Conservation (phyloP, 345 rosid species). For the Eutrema yunnanense region DNA sequence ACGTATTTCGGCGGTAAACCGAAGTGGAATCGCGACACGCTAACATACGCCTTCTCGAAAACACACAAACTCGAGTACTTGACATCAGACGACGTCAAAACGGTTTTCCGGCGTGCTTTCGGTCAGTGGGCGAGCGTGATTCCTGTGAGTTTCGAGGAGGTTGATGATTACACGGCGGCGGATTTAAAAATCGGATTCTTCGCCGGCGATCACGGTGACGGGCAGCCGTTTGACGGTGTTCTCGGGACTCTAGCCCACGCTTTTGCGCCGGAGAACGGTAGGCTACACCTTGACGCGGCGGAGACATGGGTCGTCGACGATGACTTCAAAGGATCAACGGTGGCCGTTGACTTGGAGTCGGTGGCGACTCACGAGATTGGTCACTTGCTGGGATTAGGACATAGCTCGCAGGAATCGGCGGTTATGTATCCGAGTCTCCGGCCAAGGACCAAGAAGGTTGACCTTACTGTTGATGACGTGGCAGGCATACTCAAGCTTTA, state of each 20-base stretch:
- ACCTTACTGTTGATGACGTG: slow-evolving; percentile 73
- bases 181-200: slow-evolving; percentile 68
- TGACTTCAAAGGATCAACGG: slow-evolving; percentile 38
- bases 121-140: slow-evolving; percentile 69
- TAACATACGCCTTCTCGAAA: slow-evolving; percentile 66
- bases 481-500: slow-evolving; percentile 71
- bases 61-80: slow-evolving; percentile 53
- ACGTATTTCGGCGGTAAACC: slow-evolving; percentile 69
- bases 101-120: slow-evolving; percentile 55
- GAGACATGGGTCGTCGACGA: slow-evolving; percentile 77
- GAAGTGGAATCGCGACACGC: slow-evolving; percentile 46
- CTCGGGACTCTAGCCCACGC: slow-evolving; percentile 83
- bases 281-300: slow-evolving; percentile 72
- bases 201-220: slow-evolving; percentile 70
- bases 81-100: slow-evolving; percentile 31
- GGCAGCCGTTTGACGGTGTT: slow-evolving; percentile 84
- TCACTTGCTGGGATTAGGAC: slow-evolving; percentile 79
- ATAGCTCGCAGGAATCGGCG: slow-evolving; percentile 66
- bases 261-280: slow-evolving; percentile 81
- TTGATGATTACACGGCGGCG: slow-evolving; percentile 37
- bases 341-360: slow-evolving; percentile 82
- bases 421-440: slow-evolving; percentile 92
- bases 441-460: slow-evolving; percentile 56
- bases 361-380: slow-evolving; percentile 98
- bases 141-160: slow-evolving; percentile 60